Evolutionary conservation across 2,329 filamentous ascomycete species (phyloP).

Genomic region (Colletotrichum sublineola): DNA sequence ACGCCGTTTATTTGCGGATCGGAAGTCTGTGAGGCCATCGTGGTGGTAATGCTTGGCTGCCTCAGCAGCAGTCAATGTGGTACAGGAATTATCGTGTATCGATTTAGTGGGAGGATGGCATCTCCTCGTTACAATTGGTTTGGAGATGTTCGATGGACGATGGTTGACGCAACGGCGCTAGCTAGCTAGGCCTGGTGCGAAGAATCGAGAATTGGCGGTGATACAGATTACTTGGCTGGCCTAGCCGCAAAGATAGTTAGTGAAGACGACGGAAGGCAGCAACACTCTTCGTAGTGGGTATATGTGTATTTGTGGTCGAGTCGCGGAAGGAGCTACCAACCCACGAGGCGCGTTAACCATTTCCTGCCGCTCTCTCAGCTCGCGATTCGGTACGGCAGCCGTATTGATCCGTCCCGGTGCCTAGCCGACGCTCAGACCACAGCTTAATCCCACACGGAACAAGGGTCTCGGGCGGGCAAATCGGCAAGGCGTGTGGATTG

Average conservation of each 20-base stretch:
- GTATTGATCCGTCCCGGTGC: constrained; percentile 45
- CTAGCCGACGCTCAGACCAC: constrained; percentile 49
- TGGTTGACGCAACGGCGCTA: constrained; percentile 6
- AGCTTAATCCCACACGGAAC: constrained; percentile 48
- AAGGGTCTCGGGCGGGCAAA: constrained; percentile 34
- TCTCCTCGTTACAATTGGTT: constrained; percentile 5
- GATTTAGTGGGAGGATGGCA: constrained; percentile 4
- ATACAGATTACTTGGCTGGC: too few relatives aligned
- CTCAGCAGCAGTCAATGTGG: background rate
- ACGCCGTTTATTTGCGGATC: constrained; percentile 68
- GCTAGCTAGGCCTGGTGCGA: background rate
- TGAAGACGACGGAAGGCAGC: background rate
- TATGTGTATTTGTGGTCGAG: constrained; percentile 12
- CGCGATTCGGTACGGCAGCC: background rate
- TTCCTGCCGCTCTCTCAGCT: constrained; percentile 12
- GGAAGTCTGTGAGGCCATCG: constrained; percentile 50
- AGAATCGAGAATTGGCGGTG: background rate
- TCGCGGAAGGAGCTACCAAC: constrained; percentile 20
- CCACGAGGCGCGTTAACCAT: constrained; percentile 24
- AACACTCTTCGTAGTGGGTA: constrained; percentile 14
- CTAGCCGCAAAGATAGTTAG: background rate
- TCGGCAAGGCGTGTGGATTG: constrained; percentile 40
- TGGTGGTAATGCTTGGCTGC: background rate
- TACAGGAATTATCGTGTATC: background rate
- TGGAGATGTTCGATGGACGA: background rate